A percentile compares a stretch with the other conserved stretches of the same genome.
Conservation (phyloP, 2,329 filamentous ascomycete genomes). For the Neonectria punicea region DNA sequence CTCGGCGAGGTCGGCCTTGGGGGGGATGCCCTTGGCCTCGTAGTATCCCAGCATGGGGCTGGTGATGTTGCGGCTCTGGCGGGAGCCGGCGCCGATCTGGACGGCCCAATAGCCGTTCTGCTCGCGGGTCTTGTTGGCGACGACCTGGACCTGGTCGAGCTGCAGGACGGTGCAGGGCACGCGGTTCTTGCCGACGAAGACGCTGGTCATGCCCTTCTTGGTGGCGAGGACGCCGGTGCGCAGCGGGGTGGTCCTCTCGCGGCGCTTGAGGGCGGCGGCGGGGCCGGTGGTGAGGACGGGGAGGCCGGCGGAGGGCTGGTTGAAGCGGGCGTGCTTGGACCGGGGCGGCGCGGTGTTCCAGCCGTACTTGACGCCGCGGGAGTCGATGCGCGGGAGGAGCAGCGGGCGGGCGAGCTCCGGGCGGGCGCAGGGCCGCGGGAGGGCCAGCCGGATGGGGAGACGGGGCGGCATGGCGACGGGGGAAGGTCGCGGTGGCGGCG, state of each 20-base stretch:
- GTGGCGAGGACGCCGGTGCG: constrained; percentile 85
- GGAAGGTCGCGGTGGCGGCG: constrained; percentile 22
- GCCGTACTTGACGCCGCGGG: constrained; percentile 66
- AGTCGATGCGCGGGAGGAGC: constrained; percentile 57
- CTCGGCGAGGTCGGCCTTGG: constrained; percentile 86
- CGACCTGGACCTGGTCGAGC: constrained; percentile 90
- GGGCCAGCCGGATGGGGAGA: constrained; percentile 56
- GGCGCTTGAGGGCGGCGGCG: constrained; percentile 69
- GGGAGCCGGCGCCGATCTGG: constrained; percentile 83
- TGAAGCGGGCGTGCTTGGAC: constrained; percentile 68
- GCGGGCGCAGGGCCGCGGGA: constrained; percentile 50
- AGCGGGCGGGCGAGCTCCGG: constrained; percentile 48
- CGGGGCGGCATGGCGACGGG: constrained; percentile 54
- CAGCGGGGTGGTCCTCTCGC: constrained; percentile 67
- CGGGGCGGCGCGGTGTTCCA: constrained; percentile 67
- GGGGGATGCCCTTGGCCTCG: constrained; percentile 80
- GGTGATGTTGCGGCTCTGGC: constrained; percentile 79
- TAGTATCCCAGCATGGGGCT: constrained; percentile 89
- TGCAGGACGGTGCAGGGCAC: constrained; percentile 92
- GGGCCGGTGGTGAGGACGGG: constrained; percentile 67
- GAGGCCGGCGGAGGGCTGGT: constrained; percentile 66
- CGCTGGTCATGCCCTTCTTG: constrained; percentile 96
- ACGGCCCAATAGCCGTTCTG: constrained; percentile 94
- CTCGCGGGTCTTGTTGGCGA: constrained; percentile 84
- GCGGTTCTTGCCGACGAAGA: constrained; percentile 83